A percentile compares a stretch with the other conserved stretches of the same genome.
These are phyloP conservation scores for Neurospora sp. DNA, from an alignment of 495 filamentous ascomycete species.

Conservation along the genomic window DNA sequence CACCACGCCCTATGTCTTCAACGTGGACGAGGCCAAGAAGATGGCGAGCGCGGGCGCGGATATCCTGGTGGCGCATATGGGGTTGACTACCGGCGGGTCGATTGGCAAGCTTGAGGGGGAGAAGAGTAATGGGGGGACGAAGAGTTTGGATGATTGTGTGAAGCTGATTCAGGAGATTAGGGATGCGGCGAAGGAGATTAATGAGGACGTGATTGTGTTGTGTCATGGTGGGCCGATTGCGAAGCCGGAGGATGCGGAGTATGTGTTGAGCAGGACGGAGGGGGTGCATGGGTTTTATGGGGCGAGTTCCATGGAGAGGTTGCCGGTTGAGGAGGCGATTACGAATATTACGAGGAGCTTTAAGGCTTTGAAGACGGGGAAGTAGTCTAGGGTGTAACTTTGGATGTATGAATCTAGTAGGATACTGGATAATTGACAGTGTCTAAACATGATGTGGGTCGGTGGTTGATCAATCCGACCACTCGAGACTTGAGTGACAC, in stretches of 20 bases:
- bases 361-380: constrained; percentile 33
- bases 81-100: constrained; percentile 52
- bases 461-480: neutral
- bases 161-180: constrained; percentile 49
- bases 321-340: constrained; percentile 60
- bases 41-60: constrained; percentile 59
- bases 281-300: constrained; percentile 64
- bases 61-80: constrained; percentile 60
- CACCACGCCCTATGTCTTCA: constrained; percentile 63
- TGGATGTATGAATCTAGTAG: neutral
- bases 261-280: constrained; percentile 45
- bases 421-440: neutral
- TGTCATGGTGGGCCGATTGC: constrained; percentile 64
- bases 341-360: constrained; percentile 50
- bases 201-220: constrained; percentile 51
- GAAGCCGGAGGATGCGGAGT: constrained; percentile 49
- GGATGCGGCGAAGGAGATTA: constrained; percentile 45
- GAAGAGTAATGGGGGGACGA: constrained; percentile 37
- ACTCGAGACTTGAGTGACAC: neutral
- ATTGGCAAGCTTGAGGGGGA: constrained; percentile 33
- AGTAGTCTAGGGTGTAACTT: neutral
- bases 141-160: constrained; percentile 53
- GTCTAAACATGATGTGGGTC: neutral
- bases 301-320: constrained; percentile 59
- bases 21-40: constrained; percentile 41